Conservation (phyloP, 164 flowering plant genomes). For the Berberis thunbergii region DNA sequence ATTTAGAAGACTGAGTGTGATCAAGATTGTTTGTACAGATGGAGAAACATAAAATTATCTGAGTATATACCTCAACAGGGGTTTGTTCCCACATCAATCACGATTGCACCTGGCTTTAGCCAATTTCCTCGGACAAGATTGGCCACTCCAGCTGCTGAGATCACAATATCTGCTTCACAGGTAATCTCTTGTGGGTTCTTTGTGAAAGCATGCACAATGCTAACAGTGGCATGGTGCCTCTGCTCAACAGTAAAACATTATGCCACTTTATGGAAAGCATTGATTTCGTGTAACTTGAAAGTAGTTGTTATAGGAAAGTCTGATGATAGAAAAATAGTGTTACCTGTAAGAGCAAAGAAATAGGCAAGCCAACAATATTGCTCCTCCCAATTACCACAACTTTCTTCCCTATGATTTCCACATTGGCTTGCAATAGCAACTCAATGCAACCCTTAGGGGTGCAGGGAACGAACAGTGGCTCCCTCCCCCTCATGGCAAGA, state of each 20-base stretch:
- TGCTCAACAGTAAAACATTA: conserved; percentile 22
- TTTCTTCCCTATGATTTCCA: conserved; percentile 62
- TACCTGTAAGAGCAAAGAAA: conserved; percentile 76
- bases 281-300: background rate
- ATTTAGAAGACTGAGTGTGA: background rate
- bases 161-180: conserved; percentile 75
- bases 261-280: background rate
- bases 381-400: conserved; percentile 86
- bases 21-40: too few relatives aligned
- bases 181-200: conserved; percentile 53
- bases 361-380: conserved; percentile 74
- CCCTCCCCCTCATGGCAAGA: conserved; percentile 75
- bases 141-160: conserved; percentile 74
- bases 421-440: conserved; percentile 45
- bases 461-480: conserved; percentile 77
- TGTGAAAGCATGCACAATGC: conserved; percentile 53
- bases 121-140: conserved; percentile 71
- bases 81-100: conserved; percentile 82
- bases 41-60: background rate
- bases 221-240: conserved; percentile 88
- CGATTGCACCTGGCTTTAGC: conserved; percentile 85
- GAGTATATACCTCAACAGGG: conserved; percentile 53
- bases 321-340: background rate
- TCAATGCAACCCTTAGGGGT: conserved; percentile 81
- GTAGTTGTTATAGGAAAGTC: background rate